Base-by-base conservation (phyloP, 140 eudicot species). In the Stevia rebaudiana region DNA sequence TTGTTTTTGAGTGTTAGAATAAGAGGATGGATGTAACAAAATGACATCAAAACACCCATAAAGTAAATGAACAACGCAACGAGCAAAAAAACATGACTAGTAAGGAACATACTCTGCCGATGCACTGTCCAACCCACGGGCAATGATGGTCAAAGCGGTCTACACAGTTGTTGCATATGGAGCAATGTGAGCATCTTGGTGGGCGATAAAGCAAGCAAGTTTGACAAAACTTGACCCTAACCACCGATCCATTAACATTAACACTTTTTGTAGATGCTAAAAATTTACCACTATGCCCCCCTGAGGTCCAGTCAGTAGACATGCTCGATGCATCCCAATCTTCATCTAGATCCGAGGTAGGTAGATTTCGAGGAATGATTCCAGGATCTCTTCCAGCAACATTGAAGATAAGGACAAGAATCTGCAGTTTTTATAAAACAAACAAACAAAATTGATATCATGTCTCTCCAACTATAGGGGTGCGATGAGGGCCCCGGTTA, bases 61-160 rank as follows among this genome's bases (percentile, higher is more conserved):
- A 43, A 25, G 25, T 10, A 63, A 60, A 37, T 11, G 66, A 39
- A 28, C 33, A 28, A 28, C 33, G 33, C 33, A 28, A 28, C 33
- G 33, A 61, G 22, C n/a, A 60, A 28, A 36, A 39, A 11, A 24
- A 13, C 22, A 52, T 46, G 60, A 53, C 28, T 8, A 25, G 24
- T 44, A 35, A 36, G 47, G 21, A 30, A 43, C 71, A 44, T 66
- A 86, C 95, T 84, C 61, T 70, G 72, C 95, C 95, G 11, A 86
- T 83, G 68, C 95, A 86, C 19, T 86, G 95, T 13, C 95, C 95
- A 17, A 83, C 84, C 95, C 95, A 86, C 0, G 91, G 95, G 75
- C 95, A 86, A 47, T 86, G 91, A 53, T 83, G 90, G 48, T 86
- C 95, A 59, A 86, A 86, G 56, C 88, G 83, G 31, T 86, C 83